These are phyloP conservation scores for Floccularia luteovirens DNA, from an alignment of 768 basidiomycete species.

Conservation along the genomic window DNA sequence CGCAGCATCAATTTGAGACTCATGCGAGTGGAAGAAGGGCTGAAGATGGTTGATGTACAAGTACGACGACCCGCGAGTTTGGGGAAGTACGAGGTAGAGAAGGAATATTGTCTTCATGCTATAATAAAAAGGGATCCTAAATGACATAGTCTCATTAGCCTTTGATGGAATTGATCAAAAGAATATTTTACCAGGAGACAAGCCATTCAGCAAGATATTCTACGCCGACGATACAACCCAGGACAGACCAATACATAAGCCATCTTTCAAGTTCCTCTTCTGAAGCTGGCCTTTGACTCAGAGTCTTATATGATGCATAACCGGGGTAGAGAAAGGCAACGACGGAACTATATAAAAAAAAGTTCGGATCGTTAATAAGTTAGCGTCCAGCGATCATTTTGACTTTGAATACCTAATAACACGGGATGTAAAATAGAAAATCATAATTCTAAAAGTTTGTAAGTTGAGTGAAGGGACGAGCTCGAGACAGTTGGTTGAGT, in stretches of 20 bases:
- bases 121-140: constrained; percentile 87
- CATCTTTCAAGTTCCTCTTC: constrained; percentile 86
- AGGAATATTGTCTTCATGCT: constrained; percentile 77
- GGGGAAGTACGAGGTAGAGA: constrained; percentile 85
- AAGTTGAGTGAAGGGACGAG: not conserved
- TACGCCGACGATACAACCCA: constrained; percentile 72
- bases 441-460: constrained; percentile 1
- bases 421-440: constrained; percentile 4
- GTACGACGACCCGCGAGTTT: constrained; percentile 82
- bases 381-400: not conserved
- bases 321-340: constrained; percentile 86
- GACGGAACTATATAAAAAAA: constrained; percentile 48
- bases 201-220: constrained; percentile 87
- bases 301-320: constrained; percentile 94
- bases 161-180: constrained; percentile 2
- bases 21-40: constrained; percentile 79
- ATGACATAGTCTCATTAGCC: constrained; percentile 6
- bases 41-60: constrained; percentile 75
- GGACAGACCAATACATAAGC: constrained; percentile 97
- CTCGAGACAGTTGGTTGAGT: not conserved
- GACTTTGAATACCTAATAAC: constrained; percentile 1
- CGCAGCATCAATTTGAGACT: constrained; percentile 76
- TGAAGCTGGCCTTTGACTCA: constrained; percentile 79
- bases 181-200: constrained; percentile 63
- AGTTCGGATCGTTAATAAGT: not conserved